These are phyloP conservation scores for Isabelozyma pseudorhagii DNA, from an alignment of 805 yeast genomes.

Conservation along the genomic window DNA sequence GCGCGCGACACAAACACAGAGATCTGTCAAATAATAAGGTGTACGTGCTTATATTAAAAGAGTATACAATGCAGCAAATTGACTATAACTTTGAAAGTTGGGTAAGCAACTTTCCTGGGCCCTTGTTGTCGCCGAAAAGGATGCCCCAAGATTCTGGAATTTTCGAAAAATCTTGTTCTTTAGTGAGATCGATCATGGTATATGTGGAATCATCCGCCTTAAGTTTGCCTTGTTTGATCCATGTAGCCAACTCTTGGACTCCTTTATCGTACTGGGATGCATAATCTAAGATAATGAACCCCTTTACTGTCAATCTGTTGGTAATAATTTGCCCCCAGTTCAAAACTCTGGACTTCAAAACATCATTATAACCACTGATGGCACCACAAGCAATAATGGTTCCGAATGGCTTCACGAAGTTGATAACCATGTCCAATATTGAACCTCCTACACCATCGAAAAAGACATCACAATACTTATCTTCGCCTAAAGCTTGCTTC, in stretches of 20 bases:
- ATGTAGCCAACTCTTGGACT: conserved; percentile 7
- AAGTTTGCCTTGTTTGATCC: conserved; percentile 15
- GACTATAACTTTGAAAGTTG: conserved; percentile 3
- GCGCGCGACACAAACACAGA: not conserved
- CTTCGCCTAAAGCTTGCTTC: conserved; percentile 36
- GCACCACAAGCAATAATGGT: conserved; percentile 27
- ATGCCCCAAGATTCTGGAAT: conserved; percentile 48
- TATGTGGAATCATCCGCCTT: conserved; percentile 10
- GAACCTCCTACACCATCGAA: conserved; percentile 25
- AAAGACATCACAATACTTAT: conserved; percentile 17
- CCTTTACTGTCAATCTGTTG: conserved; percentile 15
- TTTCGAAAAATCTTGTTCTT: conserved; percentile 33
- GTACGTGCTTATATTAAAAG: not conserved
- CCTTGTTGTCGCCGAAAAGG: conserved; percentile 39
- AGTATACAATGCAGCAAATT: too few species aligned
- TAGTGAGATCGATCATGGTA: conserved; percentile 28
- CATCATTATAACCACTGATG: conserved; percentile 27
- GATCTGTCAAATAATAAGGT: conserved; percentile 14
- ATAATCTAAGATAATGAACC: conserved; percentile 19
- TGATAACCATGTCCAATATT: conserved; percentile 15
- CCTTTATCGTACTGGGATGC: conserved; percentile 7
- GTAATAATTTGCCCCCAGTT: conserved; percentile 20
- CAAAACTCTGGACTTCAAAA: conserved; percentile 10
- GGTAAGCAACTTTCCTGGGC: conserved; percentile 47
- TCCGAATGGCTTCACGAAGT: conserved; percentile 15